Evolutionary conservation across 129 eudicot genomes (phyloP), one percentile per base, ranked within the genome.

Genomic region (Flaveria sonorensis): DNA sequence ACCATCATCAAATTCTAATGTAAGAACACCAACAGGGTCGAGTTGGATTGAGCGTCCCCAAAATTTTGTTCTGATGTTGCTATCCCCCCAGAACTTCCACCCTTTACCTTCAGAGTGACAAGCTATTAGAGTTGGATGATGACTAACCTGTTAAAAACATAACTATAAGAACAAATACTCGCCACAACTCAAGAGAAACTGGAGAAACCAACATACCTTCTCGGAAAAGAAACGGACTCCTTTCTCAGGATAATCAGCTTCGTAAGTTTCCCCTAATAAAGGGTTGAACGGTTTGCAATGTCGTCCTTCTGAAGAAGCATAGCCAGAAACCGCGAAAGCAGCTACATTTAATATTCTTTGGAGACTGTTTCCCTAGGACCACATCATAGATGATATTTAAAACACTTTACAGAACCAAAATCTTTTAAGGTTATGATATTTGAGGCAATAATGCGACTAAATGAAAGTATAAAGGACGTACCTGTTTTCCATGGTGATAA

Each of bases 221-320:
- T 93, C 98, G 14, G 98, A 88, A 85, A 90, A 90, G 76, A 93
- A 93, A 16, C 93, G 89, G 67, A 93, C 39, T 67, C 98, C 98
- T 84, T 85, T 90, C 50, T 90, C 98, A 12, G 96, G 98, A 86
- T 81, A 93, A 52, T 93, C 95, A 77, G 98, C 98, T 83, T 93
- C 98, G 59, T 93, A 90, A 71, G 98, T 93, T 81, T 93, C 98
- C 72, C 98, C 98, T 65, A 93, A 79, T 77, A 93, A 81, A 67
- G 98, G 98, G 79, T 93, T 93, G 83, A 93, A 93, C 30, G 98
- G 98, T 85, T 93, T 93, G 78, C 98, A 93, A 51, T 84, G 84
- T 48, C 97, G 82, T 32, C 97, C 97, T 74, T 85, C 97, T 71
- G 97, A 77, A 43, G 97, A 90, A 75, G 98, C 92, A 80, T 93